Conservation (phyloP, 169 alveolate genomes). For the Toxoplasma gondii region DNA sequence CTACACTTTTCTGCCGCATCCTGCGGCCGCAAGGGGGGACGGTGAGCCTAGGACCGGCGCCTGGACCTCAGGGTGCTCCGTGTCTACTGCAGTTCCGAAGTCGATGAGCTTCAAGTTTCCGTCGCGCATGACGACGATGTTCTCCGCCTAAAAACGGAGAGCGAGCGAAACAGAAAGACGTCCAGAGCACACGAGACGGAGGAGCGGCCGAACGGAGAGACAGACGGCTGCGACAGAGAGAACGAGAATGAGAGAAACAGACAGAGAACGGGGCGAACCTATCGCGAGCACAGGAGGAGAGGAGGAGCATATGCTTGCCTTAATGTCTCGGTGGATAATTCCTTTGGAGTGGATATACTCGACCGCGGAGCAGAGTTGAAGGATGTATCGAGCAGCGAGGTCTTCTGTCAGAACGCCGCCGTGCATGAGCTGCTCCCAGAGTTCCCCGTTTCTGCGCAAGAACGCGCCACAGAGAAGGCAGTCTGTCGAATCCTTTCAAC, state of each 20-base stretch:
- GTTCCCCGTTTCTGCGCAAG: constrained; percentile 73
- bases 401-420: constrained; percentile 76
- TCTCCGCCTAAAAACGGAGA: constrained; percentile 85
- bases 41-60: constrained; percentile 54
- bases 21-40: neutral
- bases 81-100: constrained; percentile 88
- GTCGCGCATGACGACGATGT: constrained; percentile 87
- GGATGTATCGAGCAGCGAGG: constrained; percentile 74
- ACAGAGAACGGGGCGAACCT: too few relatives aligned
- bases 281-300: too few relatives aligned
- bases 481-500: neutral
- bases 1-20: too few relatives aligned
- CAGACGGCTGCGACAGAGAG: neutral
- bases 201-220: neutral
- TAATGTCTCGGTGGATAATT: constrained; percentile 95
- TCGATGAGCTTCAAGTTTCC: constrained; percentile 94
- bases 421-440: constrained; percentile 82
- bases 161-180: neutral
- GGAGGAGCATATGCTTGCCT: too few relatives aligned
- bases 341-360: constrained; percentile 91
- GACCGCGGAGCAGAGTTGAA: constrained; percentile 83
- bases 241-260: too few relatives aligned
- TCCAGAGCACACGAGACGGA: neutral
- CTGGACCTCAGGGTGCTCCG: constrained; percentile 72
- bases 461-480: neutral